A percentile compares a stretch with the other conserved stretches of the same genome.
These are phyloP conservation scores for Toxoplasma gondii DNA, from an alignment of 169 alveolate genomes.

Conservation along the genomic window DNA sequence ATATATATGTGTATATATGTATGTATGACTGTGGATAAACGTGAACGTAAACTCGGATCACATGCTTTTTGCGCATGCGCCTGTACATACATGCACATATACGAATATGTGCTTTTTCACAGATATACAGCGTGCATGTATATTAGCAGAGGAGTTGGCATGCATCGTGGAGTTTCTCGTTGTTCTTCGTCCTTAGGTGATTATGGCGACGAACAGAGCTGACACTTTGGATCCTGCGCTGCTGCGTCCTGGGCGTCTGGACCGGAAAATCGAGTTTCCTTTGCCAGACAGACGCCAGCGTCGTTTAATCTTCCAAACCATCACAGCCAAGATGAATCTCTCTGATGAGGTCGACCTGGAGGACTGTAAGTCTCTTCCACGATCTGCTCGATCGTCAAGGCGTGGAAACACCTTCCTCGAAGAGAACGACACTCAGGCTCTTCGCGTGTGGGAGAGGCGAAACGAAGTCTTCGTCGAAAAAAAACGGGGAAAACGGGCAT, in stretches of 20 bases:
- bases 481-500: background rate
- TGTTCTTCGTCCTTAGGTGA: constrained; percentile 78
- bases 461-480: background rate
- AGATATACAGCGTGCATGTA: too few species aligned
- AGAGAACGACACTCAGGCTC: background rate
- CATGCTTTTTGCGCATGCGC: too few species aligned
- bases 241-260: constrained; percentile 98
- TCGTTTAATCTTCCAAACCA: constrained; percentile 91
- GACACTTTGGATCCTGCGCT: constrained; percentile 99
- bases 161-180: background rate
- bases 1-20: too few species aligned
- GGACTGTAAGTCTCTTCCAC: constrained; percentile 77
- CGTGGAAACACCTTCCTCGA: background rate
- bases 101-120: too few species aligned
- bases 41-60: too few species aligned
- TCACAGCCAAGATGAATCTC: constrained; percentile 97
- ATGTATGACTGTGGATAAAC: too few species aligned
- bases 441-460: background rate
- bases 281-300: constrained; percentile 98
- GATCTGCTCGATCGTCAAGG: background rate
- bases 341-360: constrained; percentile 98
- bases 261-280: constrained; percentile 98
- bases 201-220: constrained; percentile 99
- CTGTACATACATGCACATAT: too few species aligned
- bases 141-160: too few species aligned